Conservation (phyloP, 1,284 basidiomycete species). For the Sanguinoderma infundibulare region DNA sequence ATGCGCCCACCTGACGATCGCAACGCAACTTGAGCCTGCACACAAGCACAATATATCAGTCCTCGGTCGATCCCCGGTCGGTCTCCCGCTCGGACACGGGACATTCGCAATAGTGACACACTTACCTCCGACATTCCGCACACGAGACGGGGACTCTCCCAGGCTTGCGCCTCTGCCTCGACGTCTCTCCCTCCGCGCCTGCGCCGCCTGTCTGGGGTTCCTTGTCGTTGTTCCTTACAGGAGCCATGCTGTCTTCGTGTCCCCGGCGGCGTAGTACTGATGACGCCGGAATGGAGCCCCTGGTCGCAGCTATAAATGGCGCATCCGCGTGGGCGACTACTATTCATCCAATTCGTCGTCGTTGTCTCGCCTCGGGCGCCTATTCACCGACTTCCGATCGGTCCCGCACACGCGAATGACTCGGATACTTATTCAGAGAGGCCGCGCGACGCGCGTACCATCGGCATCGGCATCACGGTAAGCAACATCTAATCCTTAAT, state of each 20-base stretch:
- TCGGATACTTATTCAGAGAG: background rate
- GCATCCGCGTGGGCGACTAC: too few relatives aligned
- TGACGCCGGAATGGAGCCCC: background rate
- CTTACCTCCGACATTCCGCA: constrained; percentile 69
- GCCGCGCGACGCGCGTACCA: background rate
- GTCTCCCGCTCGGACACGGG: constrained; percentile 10
- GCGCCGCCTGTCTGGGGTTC: constrained; percentile 2
- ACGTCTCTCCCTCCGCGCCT: constrained; percentile 15
- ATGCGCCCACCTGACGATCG: constrained; percentile 59
- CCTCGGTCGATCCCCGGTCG: constrained; percentile 4
- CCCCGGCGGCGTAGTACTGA: background rate
- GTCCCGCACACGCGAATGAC: background rate
- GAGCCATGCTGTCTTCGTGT: constrained; percentile 16
- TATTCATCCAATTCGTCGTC: too few relatives aligned
- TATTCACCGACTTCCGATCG: background rate
- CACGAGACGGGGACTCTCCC: constrained; percentile 66
- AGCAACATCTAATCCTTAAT: background rate
- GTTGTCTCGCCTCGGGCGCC: background rate
- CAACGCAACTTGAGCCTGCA: constrained; percentile 71
- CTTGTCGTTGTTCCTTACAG: constrained; percentile 23
- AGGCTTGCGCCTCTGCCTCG: constrained; percentile 43
- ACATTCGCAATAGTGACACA: constrained; percentile 10
- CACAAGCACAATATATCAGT: background rate
- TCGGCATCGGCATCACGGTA: background rate
- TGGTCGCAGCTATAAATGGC: too few relatives aligned